Evolutionary conservation across 2,329 filamentous ascomycete genomes (phyloP).

Genomic region (Penicillium sp.): DNA sequence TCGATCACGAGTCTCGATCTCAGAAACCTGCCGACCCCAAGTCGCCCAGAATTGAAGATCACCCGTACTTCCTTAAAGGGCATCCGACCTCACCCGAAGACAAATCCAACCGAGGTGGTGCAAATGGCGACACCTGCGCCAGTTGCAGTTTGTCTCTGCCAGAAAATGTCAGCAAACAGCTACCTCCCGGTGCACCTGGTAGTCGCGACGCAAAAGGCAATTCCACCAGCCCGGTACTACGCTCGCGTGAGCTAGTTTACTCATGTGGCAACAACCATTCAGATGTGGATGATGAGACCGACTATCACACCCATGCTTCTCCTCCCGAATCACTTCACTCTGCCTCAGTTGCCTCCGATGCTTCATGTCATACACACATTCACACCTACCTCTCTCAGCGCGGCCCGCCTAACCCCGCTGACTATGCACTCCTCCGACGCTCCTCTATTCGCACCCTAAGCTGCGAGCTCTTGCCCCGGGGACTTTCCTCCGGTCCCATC

Average conservation of each 20-base stretch:
- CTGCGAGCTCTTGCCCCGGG: conserved; percentile 55
- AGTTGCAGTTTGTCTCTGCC: conserved; percentile 58
- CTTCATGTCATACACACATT: conserved; percentile 54
- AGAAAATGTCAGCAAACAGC: conserved; percentile 52
- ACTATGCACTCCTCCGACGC: conserved; percentile 55
- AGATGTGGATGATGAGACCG: conserved; percentile 37
- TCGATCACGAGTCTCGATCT: conserved; percentile 14
- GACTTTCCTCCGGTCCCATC: conserved; percentile 56
- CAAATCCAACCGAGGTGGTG: conserved; percentile 42
- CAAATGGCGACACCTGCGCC: conserved; percentile 55
- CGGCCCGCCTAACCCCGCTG: conserved; percentile 52
- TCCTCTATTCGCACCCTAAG: conserved; percentile 59
- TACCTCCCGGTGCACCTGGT: conserved; percentile 54
- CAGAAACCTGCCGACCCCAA: conserved; percentile 17
- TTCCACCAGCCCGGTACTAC: conserved; percentile 55
- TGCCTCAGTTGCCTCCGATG: conserved; percentile 44
- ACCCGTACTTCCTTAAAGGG: conserved; percentile 51
- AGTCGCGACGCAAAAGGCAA: conserved; percentile 49
- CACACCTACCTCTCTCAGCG: conserved; percentile 59
- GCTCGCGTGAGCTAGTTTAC: conserved; percentile 54
- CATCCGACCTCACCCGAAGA: conserved; percentile 44
- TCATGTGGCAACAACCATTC: conserved; percentile 47
- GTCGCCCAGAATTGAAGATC: conserved; percentile 45
- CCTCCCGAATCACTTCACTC: conserved; percentile 40
- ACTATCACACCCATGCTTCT: conserved; percentile 38